Percentiles rank a stretch among this genome's conserved stretches.
phyloP scores from a whole-genome alignment of 495 filamentous ascomycete species.

The Hypoxylon fuscum region DNA sequence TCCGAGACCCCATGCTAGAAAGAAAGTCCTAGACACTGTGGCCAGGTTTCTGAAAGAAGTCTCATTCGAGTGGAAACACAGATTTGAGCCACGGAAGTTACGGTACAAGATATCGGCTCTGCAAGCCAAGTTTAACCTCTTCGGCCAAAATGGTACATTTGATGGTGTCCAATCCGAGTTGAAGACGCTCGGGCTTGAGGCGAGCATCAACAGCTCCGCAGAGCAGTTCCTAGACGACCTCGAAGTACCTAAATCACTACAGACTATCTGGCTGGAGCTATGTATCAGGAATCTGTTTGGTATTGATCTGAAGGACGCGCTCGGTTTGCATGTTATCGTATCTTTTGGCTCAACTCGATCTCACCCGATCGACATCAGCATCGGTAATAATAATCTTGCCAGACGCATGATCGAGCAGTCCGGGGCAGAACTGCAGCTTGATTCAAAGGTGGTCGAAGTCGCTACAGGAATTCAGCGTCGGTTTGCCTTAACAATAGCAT shows the following conservation, averaged over 20 bases:
- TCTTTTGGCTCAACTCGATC: not conserved
- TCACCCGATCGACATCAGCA: not conserved
- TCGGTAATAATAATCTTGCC: not conserved
- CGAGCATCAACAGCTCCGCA: not conserved
- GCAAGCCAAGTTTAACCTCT: constrained; percentile 1
- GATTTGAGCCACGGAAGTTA: not conserved
- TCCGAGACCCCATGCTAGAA: not conserved
- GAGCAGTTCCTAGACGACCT: not conserved
- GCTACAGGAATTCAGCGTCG: constrained; percentile 5
- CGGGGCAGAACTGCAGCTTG: not conserved
- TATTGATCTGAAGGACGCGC: not conserved
- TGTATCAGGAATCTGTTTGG: not conserved
- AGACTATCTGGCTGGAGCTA: not conserved
- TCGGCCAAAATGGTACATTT: constrained; percentile 1
- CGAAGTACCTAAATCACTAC: not conserved
- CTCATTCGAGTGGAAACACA: not conserved
- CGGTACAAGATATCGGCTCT: not conserved
- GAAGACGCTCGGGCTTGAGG: not conserved
- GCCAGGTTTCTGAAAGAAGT: not conserved
- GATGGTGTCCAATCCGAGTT: not conserved
- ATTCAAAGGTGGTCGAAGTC: not conserved
- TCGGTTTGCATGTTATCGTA: constrained; percentile 3
- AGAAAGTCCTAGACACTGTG: not conserved
- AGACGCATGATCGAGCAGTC: not conserved
- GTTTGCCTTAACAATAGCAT: constrained; percentile 3